Evolutionary conservation across 2,329 filamentous ascomycete genomes (phyloP).

Genomic region (Phyllosticta paracitricarpa): DNA sequence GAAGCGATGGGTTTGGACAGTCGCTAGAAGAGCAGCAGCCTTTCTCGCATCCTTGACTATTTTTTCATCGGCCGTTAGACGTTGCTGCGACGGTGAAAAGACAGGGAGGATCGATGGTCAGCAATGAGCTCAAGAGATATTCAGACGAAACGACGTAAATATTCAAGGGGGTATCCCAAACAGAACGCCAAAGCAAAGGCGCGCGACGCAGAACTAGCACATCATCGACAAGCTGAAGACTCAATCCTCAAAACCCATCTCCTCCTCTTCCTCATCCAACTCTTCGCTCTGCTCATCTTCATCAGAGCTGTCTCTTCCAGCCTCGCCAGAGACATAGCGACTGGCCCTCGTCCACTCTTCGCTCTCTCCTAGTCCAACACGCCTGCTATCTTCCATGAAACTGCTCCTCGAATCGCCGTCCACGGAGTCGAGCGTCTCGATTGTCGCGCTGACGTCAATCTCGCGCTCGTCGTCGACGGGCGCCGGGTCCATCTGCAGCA

Average conservation of each 20-base stretch:
- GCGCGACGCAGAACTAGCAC: neutral
- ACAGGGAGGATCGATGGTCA: no score
- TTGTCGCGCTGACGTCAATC: conserved; percentile 3
- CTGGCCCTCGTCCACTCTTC: conserved; percentile 28
- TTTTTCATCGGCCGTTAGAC: no score
- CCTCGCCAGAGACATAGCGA: conserved; percentile 15
- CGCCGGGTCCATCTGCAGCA: conserved; percentile 24
- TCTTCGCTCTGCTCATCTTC: conserved; percentile 25
- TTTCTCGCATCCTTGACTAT: no score
- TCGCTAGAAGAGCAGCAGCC: no score
- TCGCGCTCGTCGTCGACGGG: conserved; percentile 18
- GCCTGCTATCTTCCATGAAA: conserved; percentile 5
- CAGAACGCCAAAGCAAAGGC: neutral
- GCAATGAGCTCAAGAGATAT: no score
- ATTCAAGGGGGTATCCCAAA: neutral
- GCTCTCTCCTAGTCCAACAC: conserved; percentile 19
- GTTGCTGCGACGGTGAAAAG: no score
- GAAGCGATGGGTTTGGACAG: no score
- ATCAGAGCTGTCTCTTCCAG: conserved; percentile 20
- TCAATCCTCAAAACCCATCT: conserved; percentile 6
- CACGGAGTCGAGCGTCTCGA: neutral
- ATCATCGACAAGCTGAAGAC: neutral
- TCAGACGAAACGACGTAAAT: neutral
- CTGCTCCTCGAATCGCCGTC: neutral
- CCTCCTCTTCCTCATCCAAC: conserved; percentile 26